These are phyloP conservation scores for Alternaria postmessia DNA, from an alignment of 2,329 filamentous ascomycete genomes.

Conservation along the genomic window DNA sequence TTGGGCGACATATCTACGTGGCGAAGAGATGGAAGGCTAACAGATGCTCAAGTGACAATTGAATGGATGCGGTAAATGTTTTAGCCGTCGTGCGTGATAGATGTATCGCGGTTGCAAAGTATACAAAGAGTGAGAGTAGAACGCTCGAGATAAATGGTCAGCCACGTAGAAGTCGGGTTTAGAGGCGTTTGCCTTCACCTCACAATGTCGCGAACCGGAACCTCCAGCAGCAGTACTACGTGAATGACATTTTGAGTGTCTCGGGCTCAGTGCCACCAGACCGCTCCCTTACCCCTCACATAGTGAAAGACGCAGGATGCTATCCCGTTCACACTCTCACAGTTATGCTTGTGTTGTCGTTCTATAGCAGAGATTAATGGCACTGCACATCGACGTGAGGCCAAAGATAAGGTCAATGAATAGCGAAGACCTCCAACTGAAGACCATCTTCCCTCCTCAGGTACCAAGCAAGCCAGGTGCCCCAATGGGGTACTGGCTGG, in stretches of 20 bases:
- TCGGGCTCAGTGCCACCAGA: background rate
- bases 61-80: background rate
- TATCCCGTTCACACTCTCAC: accelerated
- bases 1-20: background rate
- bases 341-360: accelerated
- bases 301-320: background rate
- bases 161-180: background rate
- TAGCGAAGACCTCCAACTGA: accelerated
- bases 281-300: too few species aligned
- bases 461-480: background rate
- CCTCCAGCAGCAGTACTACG: background rate
- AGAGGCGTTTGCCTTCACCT: background rate
- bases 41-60: background rate
- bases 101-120: background rate
- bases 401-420: accelerated
- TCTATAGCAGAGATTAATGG: too few species aligned
- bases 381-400: background rate
- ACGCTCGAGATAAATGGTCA: background rate
- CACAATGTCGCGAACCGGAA: background rate
- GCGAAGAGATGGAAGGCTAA: background rate
- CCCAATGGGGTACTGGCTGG: background rate
- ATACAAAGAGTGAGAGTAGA: background rate
- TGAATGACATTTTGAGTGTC: accelerated
- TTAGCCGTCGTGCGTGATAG: too few species aligned
- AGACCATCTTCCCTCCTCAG: background rate